Base-by-base conservation (phyloP, 129 eudicot genomes). In the Centaurea solstitialis region DNA sequence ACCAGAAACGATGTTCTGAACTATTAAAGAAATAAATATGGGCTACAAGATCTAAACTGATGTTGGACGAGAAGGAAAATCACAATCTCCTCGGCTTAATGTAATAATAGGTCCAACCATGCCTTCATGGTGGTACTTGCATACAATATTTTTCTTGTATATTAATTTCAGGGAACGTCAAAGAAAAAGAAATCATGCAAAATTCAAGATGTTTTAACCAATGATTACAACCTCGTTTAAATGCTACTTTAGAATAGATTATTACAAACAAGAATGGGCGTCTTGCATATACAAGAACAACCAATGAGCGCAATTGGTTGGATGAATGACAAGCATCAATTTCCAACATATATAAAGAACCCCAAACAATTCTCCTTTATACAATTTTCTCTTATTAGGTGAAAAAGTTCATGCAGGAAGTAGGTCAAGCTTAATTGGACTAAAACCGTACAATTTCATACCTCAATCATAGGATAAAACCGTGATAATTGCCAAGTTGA, bases 401-500 rank as follows among this genome's bases (percentile, higher is more conserved):
- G 35, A 24, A 22, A 74, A 22, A 74, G 20, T 61, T 23, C 26
- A 61, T 61, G 68, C 23, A 61, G 28, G 68, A 61, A 61, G 68
- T 61, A 21, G 28, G 22, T 59, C 23, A 59, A 59, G 66, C 66
- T 59, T 59, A 59, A 59, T 18, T 59, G 23, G 68, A 64, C 68
- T 64, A 43, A 78, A 67, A 62, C 9, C n/a, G 23, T 21, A 67
- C 22, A 38, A 70, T 75, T 74, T 17, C 76, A 38, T 84, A 94
- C 98, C 97, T 95, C 99, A 73, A 95, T 83, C 84, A 92, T 61
- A 72, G 99, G 99, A 87, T 95, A 95, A 81, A 95, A 95, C 67
- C 99, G 97, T 28, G 97, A 95, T 76, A 95, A 77, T 83, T 92
- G 97, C 99, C 99, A 95, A n/a, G 89, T 35, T 71, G 81, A 82